Evolutionary conservation across 2,329 filamentous ascomycete genomes (phyloP), one percentile per base, ranked within the genome.

Genomic region (Fusarium dlaminii): DNA sequence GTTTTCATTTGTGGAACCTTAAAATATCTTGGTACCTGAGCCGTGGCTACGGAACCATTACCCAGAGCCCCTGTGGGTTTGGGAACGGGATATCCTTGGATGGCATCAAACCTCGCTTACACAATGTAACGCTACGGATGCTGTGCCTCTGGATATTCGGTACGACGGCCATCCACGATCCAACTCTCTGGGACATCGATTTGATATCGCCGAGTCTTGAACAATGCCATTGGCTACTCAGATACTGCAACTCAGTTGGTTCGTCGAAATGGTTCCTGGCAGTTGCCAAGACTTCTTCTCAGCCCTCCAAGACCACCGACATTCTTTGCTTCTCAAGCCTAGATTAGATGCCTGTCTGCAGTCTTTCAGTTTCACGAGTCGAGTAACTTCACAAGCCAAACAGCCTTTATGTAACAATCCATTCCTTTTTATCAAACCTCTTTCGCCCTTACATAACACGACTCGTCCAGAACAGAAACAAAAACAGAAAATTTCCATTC

Each of bases 11-110:
- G 51, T 39, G 24, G 40, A 57, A 66, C 42, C 43, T n/a, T 49
- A 57, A 49, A 20, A 20, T 46, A 40, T 45, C 24, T 32, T 36
- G 30, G 63, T 68, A n/a, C 66, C 56, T 62, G 64, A 54, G 30
- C 66, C 64, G 30, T 62, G 32, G n/a, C n/a, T 11, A 37, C 46
- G 64, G 66, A 42, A 55, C 32, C 30, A 34, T 58, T 48, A 46
- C 40, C 40, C 52, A 56, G 20, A 11, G 15, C 27, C 52, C 52
- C 20, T 55, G 36, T 18, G 4, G 8, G 45, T 20, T 48, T 8
- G 11, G 11, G 24, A 22, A n/a, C 48, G 48, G 48, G 29, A 24
- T 51, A 51, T 51, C 48, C 48, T 51, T 42, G 37, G 14, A 39
- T 20, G 22, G 36, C 30, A 27, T 29, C 55, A 48, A 34, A 29